Evolutionary conservation across 2,329 filamentous ascomycete species (phyloP), one percentile per base, ranked within the genome.

Genomic region (Colletotrichum chlorophyti): DNA sequence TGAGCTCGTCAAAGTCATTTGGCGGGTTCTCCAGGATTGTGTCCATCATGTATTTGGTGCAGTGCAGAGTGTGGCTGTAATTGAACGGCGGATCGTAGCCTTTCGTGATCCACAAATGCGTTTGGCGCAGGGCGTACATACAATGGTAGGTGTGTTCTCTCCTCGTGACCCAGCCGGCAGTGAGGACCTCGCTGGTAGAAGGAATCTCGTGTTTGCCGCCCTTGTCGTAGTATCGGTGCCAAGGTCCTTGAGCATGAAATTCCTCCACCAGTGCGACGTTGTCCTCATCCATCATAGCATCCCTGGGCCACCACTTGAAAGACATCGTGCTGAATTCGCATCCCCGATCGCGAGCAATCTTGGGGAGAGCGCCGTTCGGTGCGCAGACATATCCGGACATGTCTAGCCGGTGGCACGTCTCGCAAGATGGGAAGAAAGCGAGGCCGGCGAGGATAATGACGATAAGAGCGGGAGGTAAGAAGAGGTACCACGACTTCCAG

Each of bases 311-410:
- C 53, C 53, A 58, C 11, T 58, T 51, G 32, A 52, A 52, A 1
- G 53, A 52, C 38, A 58, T 52, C n/a, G 47, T 58, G 32, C 52
- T 47, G 32, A 58, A 58, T 40, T 58, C 53, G 47, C 53, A 58
- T 3, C 53, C 53, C 15, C 53, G 17, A 19, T 51, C 47, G 23
- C 53, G 53, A 4, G 53, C 53, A 12, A 52, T 51, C 5, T 45
- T 37, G n/a, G 53, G 53, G 8, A 45, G 23, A 7, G 53, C 53
- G 24, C 47, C 53, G 32, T 52, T 45, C 10, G 53, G 47, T 3
- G 53, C 47, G 47, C 47, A 52, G 32, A 46, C 47, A 15, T 58
- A 52, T 5, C 53, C 53, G 10, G 47, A 45, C 5, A 37, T 49
- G 14, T 55, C 45, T 19, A 27, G 31, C 15, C 37, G 34, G 15